Evolutionary conservation across 169 alveolate genomes (phyloP), one percentile per base, ranked within the genome.

Genomic region (Eimeria brunetti): DNA sequence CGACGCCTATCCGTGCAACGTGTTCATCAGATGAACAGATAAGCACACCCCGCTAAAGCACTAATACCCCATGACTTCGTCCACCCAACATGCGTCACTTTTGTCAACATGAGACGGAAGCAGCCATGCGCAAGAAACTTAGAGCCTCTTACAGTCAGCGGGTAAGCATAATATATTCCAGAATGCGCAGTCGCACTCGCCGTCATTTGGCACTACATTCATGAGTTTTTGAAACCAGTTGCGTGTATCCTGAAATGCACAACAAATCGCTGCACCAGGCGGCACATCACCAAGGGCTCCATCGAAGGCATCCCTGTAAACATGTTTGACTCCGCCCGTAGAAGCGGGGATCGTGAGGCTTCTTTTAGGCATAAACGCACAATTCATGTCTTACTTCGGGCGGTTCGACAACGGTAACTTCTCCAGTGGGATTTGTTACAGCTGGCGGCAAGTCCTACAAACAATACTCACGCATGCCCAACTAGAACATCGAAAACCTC

Each of bases 131-230:
- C 36, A 1, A 30, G 2, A 69, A 30, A 20, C 36, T 51, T 58
- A 24, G 30, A 33, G 46, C 11, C 62, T n/a, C 93, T 86, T 33
- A 86, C 93, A 86, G 62, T 86, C 93, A 41, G 93, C 93, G 24
- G 93, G 93, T 41, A 86, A 84, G 75, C 93, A 86, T 27, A 86
- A 60, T 46, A 86, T 14, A 27, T 86, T 86, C 93, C 93, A 86
- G 64, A 86, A 86, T 18, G 93, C 38, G 53, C 93, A 86, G 49
- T 86, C 93, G 51, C 93, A 86, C 36, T 86, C 93, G 36, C 93
- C 93, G 41, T 86, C 93, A 33, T 86, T 62, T 24, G 93, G 93
- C n/a, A 64, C 84, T 49, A 86, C 93, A 51, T 86, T 86, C 93
- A 86, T 86, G 30, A 86, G 64, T 62, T 71, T 71, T 46, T 86